Conservation (phyloP, 345 rosid genomes). For the Salix brachista region DNA sequence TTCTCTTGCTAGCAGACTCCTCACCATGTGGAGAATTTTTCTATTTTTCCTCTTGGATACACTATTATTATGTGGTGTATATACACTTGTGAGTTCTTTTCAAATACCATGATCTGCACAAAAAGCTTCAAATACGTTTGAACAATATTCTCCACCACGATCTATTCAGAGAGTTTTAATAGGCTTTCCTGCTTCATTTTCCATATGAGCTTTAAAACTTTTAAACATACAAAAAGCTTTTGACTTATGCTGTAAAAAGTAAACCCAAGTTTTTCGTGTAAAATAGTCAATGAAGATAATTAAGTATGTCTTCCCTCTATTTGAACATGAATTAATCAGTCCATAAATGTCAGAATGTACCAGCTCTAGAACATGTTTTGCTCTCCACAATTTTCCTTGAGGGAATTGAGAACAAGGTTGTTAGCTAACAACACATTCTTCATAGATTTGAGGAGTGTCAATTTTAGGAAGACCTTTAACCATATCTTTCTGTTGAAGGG, state of each 20-base stretch:
- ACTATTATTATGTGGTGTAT: not conserved
- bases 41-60: not conserved
- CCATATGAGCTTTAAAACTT: not conserved
- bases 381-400: not conserved
- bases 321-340: not conserved
- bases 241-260: not conserved
- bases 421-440: too few relatives aligned
- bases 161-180: not conserved
- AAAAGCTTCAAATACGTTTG: not conserved
- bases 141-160: not conserved
- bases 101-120: not conserved
- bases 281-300: not conserved
- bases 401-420: too few relatives aligned
- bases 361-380: not conserved
- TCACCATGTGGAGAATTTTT: not conserved
- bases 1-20: not conserved
- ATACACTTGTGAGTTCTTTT: not conserved
- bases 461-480: too few relatives aligned
- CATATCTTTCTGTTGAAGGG: too few relatives aligned
- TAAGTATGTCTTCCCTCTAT: not conserved
- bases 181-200: not conserved
- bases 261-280: not conserved
- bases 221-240: not conserved
- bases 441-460: too few relatives aligned
- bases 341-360: conserved; percentile 1